These are phyloP conservation scores for Talaromyces trachyspermus DNA, from an alignment of 495 filamentous ascomycete species.

Conservation along the genomic window DNA sequence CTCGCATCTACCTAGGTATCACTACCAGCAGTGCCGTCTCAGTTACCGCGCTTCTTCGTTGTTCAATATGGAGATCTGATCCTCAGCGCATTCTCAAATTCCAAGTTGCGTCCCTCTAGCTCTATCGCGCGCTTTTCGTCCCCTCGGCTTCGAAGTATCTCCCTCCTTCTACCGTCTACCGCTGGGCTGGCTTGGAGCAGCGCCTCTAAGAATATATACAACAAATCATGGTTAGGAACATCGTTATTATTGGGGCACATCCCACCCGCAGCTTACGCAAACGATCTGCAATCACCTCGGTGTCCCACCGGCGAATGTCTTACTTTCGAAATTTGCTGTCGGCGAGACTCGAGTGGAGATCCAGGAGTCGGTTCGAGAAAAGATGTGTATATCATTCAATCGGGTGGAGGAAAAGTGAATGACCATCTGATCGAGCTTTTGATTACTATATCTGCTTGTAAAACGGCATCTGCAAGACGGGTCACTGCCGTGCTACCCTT, in stretches of 20 bases:
- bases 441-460: conserved; percentile 94
- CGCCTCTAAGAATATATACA: neutral
- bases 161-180: neutral
- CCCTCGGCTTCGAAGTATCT: too few species aligned
- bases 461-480: conserved; percentile 84
- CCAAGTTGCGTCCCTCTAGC: neutral
- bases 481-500: conserved; percentile 92
- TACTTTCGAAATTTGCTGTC: conserved; percentile 84
- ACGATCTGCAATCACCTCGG: conserved; percentile 81
- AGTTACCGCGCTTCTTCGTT: too few species aligned
- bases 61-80: conserved; percentile 4
- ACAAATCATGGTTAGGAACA: conserved; percentile 78
- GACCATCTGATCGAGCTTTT: conserved; percentile 93
- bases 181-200: neutral
- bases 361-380: conserved; percentile 93
- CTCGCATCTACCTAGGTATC: too few species aligned
- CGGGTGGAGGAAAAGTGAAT: conserved; percentile 83
- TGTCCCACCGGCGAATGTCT: conserved; percentile 71
- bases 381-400: conserved; percentile 96
- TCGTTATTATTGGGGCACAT: conserved; percentile 91
- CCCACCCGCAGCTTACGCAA: conserved; percentile 80
- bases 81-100: neutral
- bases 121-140: too few species aligned
- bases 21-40: too few species aligned
- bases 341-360: conserved; percentile 96